Conservation (phyloP, 164 flowering plant species). For the Chimonanthus praecox region DNA sequence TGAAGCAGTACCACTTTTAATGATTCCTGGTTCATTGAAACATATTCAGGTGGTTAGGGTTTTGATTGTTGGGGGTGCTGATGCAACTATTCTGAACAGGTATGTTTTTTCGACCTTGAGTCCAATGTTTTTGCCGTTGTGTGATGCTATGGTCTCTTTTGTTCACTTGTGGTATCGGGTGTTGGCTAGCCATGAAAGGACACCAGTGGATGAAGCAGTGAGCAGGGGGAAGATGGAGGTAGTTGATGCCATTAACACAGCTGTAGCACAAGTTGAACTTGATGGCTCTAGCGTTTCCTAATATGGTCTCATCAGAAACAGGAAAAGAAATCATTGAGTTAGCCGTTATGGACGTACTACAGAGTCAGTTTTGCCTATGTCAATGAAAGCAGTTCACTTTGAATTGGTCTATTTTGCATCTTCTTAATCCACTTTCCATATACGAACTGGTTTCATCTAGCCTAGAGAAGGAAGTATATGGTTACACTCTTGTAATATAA, state of each 20-base stretch:
- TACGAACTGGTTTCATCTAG: no score
- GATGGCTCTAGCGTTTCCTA: conserved; percentile 38
- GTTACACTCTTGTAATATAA: no score
- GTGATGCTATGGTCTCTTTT: background rate
- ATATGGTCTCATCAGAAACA: background rate
- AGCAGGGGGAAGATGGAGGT: conserved; percentile 62
- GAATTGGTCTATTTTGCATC: no score
- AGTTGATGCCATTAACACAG: conserved; percentile 59
- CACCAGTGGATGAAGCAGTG: conserved; percentile 86
- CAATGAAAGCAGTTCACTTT: no score
- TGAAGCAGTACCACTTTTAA: background rate
- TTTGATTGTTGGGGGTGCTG: conserved; percentile 73
- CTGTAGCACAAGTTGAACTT: conserved; percentile 58
- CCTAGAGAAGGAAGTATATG: no score
- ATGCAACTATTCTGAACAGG: conserved; percentile 62
- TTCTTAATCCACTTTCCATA: no score
- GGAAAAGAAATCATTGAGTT: no score
- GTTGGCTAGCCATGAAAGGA: conserved; percentile 60
- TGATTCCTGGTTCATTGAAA: background rate
- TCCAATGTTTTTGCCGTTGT: background rate
- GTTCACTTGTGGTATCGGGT: conserved; percentile 8
- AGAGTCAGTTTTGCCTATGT: no score
- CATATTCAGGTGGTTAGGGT: conserved; percentile 54
- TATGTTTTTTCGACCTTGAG: conserved; percentile 16
- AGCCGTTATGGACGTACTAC: no score